phyloP scores from a whole-genome alignment of 2,329 filamentous ascomycete genomes.

The Pestalotiopsis sp. region DNA sequence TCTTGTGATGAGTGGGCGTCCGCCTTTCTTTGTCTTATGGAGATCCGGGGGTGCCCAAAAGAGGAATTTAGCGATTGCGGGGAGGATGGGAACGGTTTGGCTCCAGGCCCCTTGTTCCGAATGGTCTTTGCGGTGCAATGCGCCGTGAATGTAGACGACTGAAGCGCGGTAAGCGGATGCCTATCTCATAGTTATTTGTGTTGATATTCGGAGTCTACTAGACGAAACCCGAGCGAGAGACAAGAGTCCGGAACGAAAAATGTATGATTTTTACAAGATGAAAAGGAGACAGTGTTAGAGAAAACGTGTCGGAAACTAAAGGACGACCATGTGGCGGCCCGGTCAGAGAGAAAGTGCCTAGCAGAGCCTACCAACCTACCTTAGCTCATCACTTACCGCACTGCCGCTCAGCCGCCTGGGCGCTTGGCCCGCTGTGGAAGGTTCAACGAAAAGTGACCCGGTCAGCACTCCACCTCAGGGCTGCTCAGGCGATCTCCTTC shows the following conservation, averaged over 20 bases:
- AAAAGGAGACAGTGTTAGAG: background rate
- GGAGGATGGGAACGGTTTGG: background rate
- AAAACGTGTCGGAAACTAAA: background rate
- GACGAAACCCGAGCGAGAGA: background rate
- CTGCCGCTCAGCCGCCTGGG: background rate
- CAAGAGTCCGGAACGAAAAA: background rate
- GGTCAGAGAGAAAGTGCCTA: background rate
- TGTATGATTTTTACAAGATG: background rate
- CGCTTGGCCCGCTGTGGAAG: background rate
- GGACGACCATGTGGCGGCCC: background rate
- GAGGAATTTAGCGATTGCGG: background rate
- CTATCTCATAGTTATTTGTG: background rate
- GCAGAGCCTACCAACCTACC: background rate
- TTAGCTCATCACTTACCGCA: background rate
- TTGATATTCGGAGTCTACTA: background rate
- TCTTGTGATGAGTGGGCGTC: background rate
- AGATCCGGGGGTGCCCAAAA: background rate
- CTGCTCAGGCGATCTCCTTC: constrained; percentile 5
- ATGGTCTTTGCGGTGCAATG: background rate
- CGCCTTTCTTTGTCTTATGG: background rate
- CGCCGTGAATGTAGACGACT: background rate
- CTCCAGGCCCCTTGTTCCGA: background rate
- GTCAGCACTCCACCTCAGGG: constrained; percentile 2
- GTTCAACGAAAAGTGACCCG: background rate
- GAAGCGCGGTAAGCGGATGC: background rate